Evolutionary conservation across 257 asterid genomes (phyloP).

Genomic region (Linaria vulgaris): DNA sequence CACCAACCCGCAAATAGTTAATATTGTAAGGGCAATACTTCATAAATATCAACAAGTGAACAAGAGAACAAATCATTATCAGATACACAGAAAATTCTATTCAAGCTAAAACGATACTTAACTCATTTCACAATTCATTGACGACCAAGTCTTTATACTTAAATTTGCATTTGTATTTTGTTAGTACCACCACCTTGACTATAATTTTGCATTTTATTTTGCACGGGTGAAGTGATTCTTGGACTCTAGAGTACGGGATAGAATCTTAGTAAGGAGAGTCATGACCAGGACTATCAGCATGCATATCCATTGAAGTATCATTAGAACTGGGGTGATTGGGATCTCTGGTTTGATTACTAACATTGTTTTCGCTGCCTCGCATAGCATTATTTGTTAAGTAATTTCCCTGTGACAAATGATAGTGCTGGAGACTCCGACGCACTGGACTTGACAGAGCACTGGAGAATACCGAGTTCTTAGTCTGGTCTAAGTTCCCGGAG

Average conservation of each 20-base stretch:
- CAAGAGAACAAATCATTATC: conserved; percentile 19
- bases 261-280: conserved; percentile 47
- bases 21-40: conserved; percentile 7
- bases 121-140: conserved; percentile 12
- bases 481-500: conserved; percentile 38
- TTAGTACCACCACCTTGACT: conserved; percentile 12
- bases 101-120: conserved; percentile 8
- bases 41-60: conserved; percentile 19
- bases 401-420: conserved; percentile 51
- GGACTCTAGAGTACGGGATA: neutral
- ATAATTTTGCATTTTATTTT: neutral
- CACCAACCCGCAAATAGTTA: too few relatives aligned
- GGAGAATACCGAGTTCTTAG: conserved; percentile 52
- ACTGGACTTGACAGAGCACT: conserved; percentile 68
- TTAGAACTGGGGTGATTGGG: conserved; percentile 44
- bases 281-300: conserved; percentile 57
- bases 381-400: conserved; percentile 31
- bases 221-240: conserved; percentile 13
- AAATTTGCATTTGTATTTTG: conserved; percentile 6
- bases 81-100: conserved; percentile 10
- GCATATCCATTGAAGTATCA: conserved; percentile 67
- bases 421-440: conserved; percentile 56
- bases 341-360: conserved; percentile 40
- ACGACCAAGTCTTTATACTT: conserved; percentile 20
- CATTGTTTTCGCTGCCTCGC: conserved; percentile 37